Percentiles rank a stretch among this genome's conserved stretches.
These are phyloP conservation scores for Colletotrichum eleusines DNA, from an alignment of 2,329 filamentous ascomycete species.

Conservation along the genomic window DNA sequence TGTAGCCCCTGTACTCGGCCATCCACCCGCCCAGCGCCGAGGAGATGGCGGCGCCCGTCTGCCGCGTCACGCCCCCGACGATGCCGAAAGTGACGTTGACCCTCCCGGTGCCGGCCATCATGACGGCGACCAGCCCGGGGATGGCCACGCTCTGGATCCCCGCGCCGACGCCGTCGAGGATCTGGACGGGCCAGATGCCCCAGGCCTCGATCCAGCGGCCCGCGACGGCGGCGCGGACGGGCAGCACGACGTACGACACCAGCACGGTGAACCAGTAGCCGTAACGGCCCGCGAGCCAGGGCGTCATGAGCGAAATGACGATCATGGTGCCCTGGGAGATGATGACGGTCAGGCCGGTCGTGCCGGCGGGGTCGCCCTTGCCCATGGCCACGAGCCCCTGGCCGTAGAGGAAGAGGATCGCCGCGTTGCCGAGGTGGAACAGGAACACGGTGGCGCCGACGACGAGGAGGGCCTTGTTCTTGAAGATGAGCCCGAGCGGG, in stretches of 20 bases:
- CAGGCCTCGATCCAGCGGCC: constrained; percentile 24
- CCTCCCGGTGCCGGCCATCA: constrained; percentile 29
- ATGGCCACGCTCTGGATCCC: constrained; percentile 36
- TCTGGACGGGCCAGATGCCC: constrained; percentile 33
- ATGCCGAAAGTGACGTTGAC: constrained; percentile 30
- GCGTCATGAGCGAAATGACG: constrained; percentile 21
- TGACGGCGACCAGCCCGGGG: constrained; percentile 25
- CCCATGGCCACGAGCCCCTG: constrained; percentile 32
- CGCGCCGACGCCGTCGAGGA: constrained; percentile 34
- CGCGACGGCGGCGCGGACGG: constrained; percentile 26
- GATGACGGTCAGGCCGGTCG: constrained; percentile 34
- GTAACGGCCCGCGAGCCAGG: constrained; percentile 26
- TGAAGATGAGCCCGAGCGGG: neutral
- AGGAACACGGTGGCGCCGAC: constrained; percentile 25
- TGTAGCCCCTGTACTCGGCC: constrained; percentile 26
- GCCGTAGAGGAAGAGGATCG: constrained; percentile 31
- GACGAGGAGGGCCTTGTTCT: constrained; percentile 16
- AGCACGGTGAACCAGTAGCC: constrained; percentile 27
- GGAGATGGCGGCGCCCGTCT: constrained; percentile 32
- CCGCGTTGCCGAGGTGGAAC: constrained; percentile 35
- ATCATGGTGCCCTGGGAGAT: constrained; percentile 36
- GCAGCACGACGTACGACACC: constrained; percentile 19
- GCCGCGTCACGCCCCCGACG: constrained; percentile 34
- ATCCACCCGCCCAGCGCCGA: constrained; percentile 30
- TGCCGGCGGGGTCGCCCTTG: constrained; percentile 30